Evolutionary conservation across 805 yeast genomes (phyloP).

Genomic region (Suhomyces prunicola): DNA sequence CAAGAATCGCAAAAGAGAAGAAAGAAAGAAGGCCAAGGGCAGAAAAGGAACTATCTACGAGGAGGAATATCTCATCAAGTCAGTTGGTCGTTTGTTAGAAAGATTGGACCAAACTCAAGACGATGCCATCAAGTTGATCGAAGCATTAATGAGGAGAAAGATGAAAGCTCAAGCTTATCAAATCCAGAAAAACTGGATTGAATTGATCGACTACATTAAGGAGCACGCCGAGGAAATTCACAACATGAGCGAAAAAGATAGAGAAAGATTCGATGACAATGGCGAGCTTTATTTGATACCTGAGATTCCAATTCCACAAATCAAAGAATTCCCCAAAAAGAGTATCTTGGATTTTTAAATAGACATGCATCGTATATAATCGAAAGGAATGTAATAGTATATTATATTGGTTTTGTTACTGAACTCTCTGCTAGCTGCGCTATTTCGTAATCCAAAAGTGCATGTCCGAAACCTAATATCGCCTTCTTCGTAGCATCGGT

Average conservation of each 20-base stretch:
- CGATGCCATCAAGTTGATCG: conserved; percentile 73
- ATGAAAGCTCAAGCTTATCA: conserved; percentile 79
- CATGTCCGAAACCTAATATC: conserved; percentile 31
- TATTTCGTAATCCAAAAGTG: conserved; percentile 26
- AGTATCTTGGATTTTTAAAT: conserved; percentile 55
- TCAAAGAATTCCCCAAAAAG: conserved; percentile 59
- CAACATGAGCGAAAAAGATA: conserved; percentile 74
- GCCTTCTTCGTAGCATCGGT: conserved; percentile 45
- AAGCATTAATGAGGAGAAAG: conserved; percentile 68
- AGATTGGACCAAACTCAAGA: conserved; percentile 69
- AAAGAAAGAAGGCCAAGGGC: conserved; percentile 93
- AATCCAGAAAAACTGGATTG: conserved; percentile 65
- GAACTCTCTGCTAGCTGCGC: background rate
- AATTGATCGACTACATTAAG: conserved; percentile 51
- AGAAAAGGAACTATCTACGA: conserved; percentile 97
- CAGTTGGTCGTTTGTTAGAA: conserved; percentile 84
- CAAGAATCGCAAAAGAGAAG: conserved; percentile 91
- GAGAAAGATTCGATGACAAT: conserved; percentile 85
- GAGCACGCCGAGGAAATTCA: conserved; percentile 75
- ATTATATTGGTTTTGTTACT: background rate
- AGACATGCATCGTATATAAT: background rate
- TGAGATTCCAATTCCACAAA: conserved; percentile 68
- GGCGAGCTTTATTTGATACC: conserved; percentile 79
- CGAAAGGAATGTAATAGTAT: background rate
- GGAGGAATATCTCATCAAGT: conserved; percentile 87